A percentile compares a stretch with the other conserved stretches of the same genome.
Evolutionary conservation across 1,284 basidiomycete species (phyloP).

Genomic region (Pseudozyma hubeiensis): DNA sequence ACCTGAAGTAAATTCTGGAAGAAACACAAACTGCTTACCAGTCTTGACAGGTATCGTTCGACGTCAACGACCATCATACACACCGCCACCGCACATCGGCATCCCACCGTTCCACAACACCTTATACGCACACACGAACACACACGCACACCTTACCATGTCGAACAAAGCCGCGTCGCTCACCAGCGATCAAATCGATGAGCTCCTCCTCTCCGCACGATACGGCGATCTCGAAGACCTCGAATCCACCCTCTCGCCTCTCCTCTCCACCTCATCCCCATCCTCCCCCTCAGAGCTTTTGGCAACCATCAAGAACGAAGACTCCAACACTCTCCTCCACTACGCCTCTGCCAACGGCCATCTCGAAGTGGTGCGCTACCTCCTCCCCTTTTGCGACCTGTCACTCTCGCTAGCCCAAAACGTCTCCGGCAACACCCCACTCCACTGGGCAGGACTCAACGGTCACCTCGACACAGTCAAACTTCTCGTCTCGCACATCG

Average conservation of each 20-base stretch:
- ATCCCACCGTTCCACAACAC: not conserved
- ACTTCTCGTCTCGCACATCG: constrained; percentile 53
- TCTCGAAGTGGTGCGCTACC: constrained; percentile 39
- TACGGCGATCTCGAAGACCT: constrained; percentile 62
- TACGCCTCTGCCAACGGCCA: constrained; percentile 66
- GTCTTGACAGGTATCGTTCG: too few species aligned
- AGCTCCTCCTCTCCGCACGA: constrained; percentile 64
- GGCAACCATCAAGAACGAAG: constrained; percentile 51
- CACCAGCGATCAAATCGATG: constrained; percentile 59
- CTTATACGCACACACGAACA: not conserved
- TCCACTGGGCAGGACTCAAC: constrained; percentile 68
- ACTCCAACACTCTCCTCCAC: constrained; percentile 60
- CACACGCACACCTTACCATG: constrained; percentile 5
- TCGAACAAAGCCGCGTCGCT: constrained; percentile 28
- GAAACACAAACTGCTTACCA: too few species aligned
- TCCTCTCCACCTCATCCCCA: constrained; percentile 9
- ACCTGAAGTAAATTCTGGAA: too few species aligned
- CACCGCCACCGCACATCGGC: not conserved
- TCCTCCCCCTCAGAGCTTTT: constrained; percentile 10
- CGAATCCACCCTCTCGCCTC: constrained; percentile 30
- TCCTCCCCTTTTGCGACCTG: constrained; percentile 46
- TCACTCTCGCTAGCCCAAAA: constrained; percentile 55
- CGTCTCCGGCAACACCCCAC: constrained; percentile 63
- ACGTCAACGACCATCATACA: not conserved
- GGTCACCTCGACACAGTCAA: constrained; percentile 60